Evolutionary conservation across 768 basidiomycete species (phyloP).

Genomic region (Suillus hirtellus): DNA sequence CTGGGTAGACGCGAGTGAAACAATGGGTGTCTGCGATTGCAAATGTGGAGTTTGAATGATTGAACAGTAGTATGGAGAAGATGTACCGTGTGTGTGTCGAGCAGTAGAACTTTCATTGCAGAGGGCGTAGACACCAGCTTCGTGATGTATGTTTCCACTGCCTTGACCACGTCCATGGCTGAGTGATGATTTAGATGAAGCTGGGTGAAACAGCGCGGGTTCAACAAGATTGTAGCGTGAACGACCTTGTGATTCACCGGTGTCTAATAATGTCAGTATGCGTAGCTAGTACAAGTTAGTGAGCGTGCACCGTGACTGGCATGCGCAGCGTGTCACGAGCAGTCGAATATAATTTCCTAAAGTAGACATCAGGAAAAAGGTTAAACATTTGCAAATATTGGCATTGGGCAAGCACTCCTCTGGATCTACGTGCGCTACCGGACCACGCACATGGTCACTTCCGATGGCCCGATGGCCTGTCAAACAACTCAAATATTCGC

Average conservation of each 20-base stretch:
- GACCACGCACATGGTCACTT: not conserved
- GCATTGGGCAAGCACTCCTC: not conserved
- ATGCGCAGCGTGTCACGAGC: slow-evolving; percentile 1
- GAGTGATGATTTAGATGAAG: not conserved
- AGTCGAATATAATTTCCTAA: not conserved
- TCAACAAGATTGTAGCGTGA: not conserved
- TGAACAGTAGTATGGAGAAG: not conserved
- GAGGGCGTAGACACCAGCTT: slow-evolving; percentile 84
- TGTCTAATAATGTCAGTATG: not conserved
- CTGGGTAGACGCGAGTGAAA: slow-evolving; percentile 93
- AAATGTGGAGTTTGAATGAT: slow-evolving; percentile 7
- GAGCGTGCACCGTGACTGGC: not conserved
- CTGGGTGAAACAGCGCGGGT: not conserved
- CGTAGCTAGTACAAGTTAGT: not conserved
- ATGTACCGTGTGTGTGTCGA: slow-evolving; percentile 91
- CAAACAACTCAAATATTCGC: not conserved
- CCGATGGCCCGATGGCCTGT: not conserved
- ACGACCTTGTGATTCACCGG: not conserved
- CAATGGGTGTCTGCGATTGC: slow-evolving; percentile 81
- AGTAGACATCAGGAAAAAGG: not conserved
- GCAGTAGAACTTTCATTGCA: slow-evolving; percentile 93
- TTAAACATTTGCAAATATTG: not conserved
- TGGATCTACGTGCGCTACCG: not conserved
- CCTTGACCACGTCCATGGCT: slow-evolving; percentile 92
- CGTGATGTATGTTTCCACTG: slow-evolving; percentile 89